Evolutionary conservation across 495 filamentous ascomycete species (phyloP).

Genomic region (Neurospora cerealis): DNA sequence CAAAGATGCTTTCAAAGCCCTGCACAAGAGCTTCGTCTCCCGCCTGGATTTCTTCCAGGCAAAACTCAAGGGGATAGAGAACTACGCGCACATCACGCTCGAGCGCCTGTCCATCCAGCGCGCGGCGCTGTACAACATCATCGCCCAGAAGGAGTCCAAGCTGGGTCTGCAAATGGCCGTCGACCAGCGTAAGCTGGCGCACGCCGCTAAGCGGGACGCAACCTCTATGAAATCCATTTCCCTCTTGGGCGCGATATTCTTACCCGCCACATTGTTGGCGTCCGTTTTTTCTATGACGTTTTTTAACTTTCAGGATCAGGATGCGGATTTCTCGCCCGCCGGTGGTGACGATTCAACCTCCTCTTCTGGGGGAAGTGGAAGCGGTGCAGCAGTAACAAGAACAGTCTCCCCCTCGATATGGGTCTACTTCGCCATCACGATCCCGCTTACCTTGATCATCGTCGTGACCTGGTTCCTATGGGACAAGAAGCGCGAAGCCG

Average conservation of each 20-base stretch:
- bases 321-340: background rate
- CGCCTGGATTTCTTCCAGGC: slow-evolving; percentile 44
- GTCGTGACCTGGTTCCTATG: slow-evolving; percentile 37
- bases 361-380: background rate
- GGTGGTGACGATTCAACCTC: no score
- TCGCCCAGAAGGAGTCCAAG: slow-evolving; percentile 47
- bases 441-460: slow-evolving; percentile 39
- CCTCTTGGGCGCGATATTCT: slow-evolving; percentile 45
- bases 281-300: slow-evolving; percentile 49
- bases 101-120: slow-evolving; percentile 44
- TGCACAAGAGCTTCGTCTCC: slow-evolving; percentile 35
- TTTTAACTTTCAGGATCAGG: slow-evolving; percentile 36
- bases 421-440: slow-evolving; percentile 45
- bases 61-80: slow-evolving; percentile 46
- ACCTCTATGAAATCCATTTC: slow-evolving; percentile 48
- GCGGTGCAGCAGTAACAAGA: background rate
- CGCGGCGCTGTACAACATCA: slow-evolving; percentile 47
- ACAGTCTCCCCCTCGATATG: slow-evolving; percentile 36
- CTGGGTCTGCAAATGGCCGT: slow-evolving; percentile 47
- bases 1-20: slow-evolving; percentile 14
- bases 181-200: slow-evolving; percentile 44
- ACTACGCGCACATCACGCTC: slow-evolving; percentile 44
- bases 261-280: slow-evolving; percentile 44
- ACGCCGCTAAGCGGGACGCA: slow-evolving; percentile 45
- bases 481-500: slow-evolving; percentile 34